A percentile compares a stretch with the other conserved stretches of the same genome.
phyloP scores from a whole-genome alignment of 306 rosid genomes.

The Macrotyloma uniflorum region DNA sequence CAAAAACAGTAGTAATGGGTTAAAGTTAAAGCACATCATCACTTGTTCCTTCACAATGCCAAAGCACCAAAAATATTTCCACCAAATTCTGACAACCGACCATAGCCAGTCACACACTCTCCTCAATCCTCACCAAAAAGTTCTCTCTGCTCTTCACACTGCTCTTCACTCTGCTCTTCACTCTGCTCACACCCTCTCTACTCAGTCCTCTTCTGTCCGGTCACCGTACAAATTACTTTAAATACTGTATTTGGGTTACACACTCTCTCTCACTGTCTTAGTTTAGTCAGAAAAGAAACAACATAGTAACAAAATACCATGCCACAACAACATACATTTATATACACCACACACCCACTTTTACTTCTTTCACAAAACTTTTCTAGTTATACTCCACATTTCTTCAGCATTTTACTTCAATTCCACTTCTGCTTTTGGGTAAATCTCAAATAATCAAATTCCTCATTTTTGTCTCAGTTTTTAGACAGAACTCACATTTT shows the following conservation, averaged over 20 bases:
- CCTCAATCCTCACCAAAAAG: not conserved
- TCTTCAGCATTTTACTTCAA: not conserved
- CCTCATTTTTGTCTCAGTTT: no score
- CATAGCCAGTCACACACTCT: slow-evolving; percentile 43
- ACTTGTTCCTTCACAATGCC: slow-evolving; percentile 46
- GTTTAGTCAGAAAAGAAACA: not conserved
- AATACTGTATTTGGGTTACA: slow-evolving; percentile 23
- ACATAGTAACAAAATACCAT: not conserved
- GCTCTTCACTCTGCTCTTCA: not conserved
- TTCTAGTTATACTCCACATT: not conserved
- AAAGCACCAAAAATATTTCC: slow-evolving; percentile 30
- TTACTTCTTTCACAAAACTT: not conserved
- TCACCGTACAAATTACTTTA: slow-evolving; percentile 41
- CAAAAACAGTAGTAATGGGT: slow-evolving; percentile 43
- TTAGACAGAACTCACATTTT: no score
- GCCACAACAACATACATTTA: not conserved
- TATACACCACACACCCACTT: not conserved
- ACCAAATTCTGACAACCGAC: slow-evolving; percentile 57
- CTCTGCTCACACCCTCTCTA: not conserved
- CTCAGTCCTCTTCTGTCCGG: not conserved
- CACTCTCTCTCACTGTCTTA: slow-evolving; percentile 1
- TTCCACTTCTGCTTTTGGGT: not conserved
- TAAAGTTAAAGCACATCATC: slow-evolving; percentile 56
- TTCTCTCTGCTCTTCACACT: not conserved
- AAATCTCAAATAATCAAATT: not conserved